Percentiles rank a stretch among this genome's conserved stretches.
Conservation (phyloP, 768 basidiomycete species). For the Russula sp. region DNA sequence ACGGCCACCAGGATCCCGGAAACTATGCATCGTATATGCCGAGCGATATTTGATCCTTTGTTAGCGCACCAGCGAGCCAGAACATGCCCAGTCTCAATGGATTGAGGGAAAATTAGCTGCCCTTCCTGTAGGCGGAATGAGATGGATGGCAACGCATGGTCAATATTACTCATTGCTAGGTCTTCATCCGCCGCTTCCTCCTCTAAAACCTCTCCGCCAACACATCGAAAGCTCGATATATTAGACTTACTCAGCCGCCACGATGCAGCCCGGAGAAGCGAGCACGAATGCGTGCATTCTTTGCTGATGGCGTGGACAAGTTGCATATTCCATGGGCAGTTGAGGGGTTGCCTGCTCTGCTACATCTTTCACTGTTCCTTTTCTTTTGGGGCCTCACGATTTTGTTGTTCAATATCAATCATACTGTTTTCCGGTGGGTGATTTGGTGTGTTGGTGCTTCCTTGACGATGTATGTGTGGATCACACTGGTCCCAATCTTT, state of each 20-base stretch:
- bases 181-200: too few species aligned
- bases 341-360: background rate
- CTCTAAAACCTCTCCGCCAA: too few species aligned
- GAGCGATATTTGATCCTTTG: background rate
- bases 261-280: too few species aligned
- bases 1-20: background rate
- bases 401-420: background rate
- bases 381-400: background rate
- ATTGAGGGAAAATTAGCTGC: too few species aligned
- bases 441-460: background rate
- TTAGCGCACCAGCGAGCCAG: background rate
- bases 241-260: too few species aligned
- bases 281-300: too few species aligned
- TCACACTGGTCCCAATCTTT: too few species aligned
- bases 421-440: background rate
- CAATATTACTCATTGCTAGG: too few species aligned
- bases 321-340: background rate
- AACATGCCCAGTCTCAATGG: background rate
- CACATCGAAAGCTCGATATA: too few species aligned
- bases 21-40: background rate
- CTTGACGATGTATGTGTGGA: too few species aligned
- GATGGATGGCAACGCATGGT: too few species aligned
- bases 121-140: too few species aligned
- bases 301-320: background rate
- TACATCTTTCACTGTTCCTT: conserved; percentile 2